Evolutionary conservation across 306 rosid genomes (phyloP).

Genomic region (Pterocarpus macrocarpus): DNA sequence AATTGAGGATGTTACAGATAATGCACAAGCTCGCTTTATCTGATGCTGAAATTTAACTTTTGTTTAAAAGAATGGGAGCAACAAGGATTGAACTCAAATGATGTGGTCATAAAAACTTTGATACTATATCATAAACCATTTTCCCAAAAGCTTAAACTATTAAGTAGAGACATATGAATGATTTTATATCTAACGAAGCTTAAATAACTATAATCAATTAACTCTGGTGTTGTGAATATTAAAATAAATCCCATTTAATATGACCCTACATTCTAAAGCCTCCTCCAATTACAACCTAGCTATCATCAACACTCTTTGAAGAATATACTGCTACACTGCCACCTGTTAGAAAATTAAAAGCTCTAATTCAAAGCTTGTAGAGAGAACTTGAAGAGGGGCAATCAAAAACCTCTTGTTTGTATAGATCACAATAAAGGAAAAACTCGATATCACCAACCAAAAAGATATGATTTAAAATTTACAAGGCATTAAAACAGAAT

Average conservation of each 20-base stretch:
- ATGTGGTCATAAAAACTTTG: no score
- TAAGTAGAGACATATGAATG: neutral
- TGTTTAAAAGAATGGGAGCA: neutral
- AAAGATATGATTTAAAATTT: constrained; percentile 8
- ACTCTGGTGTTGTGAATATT: neutral
- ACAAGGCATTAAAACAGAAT: constrained; percentile 35
- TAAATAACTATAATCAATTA: constrained; percentile 21
- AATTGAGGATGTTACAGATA: no score
- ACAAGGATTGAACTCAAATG: neutral
- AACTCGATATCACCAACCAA: neutral
- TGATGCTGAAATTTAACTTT: neutral
- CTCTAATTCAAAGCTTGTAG: neutral
- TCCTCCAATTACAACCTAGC: constrained; percentile 26
- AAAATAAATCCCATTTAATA: constrained; percentile 7
- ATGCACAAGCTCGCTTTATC: neutral
- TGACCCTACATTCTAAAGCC: constrained; percentile 9
- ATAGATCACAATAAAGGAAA: no score
- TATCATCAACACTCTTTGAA: constrained; percentile 1
- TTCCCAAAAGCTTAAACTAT: neutral
- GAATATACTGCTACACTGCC: neutral
- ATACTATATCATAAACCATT: no score
- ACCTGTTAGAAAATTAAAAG: constrained; percentile 1
- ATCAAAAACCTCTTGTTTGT: neutral
- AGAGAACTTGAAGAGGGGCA: neutral
- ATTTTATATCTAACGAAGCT: neutral